Evolutionary conservation across 73 alveolate genomes (phyloP), one percentile per base, ranked within the genome.

Genomic region (Breviolum minutum): DNA sequence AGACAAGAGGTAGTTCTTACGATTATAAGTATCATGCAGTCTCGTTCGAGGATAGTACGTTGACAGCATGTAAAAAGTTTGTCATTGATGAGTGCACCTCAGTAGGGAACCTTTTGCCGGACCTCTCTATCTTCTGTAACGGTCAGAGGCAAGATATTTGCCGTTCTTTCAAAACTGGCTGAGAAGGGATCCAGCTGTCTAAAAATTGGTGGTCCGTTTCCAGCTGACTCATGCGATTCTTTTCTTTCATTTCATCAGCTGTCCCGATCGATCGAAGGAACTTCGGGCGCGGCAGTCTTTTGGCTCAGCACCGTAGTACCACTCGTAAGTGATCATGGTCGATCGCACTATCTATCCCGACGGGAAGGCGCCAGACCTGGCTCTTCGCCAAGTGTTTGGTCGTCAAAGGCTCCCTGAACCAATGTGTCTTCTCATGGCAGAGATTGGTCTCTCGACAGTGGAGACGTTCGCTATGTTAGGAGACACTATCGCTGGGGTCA

Each of bases 311-410:
- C 7, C 22, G 16, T 16, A 7, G 48, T 61, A 77, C 97, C 70
- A 4, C 22, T 6, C 6, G 12, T 7, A 11, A 40, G 70, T 40
- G 11, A 20, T n/a, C 73, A 87, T 87, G 95, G 95, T 87, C 68
- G 95, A 87, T 68, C 95, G 95, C 85, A 87, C 95, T 0, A 20
- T 27, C 13, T 87, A 87, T 54, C 85, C 83, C 0, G 85, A 9
- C 4, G 83, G 26, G 17, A 29, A 68, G 24, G 61, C 16, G 30
- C 95, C 96, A 0, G 87, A 89, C 22, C 73, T 89, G 24, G 63
- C 84, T 8, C 62, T 88, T 8, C 61, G 86, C 24, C 96, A 89
- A 32, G n/a, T n/a, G n/a, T n/a, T n/a, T n/a, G n/a, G n/a, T n/a
- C n/a, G n/a, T n/a, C n/a, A n/a, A n/a, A n/a, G n/a, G n/a, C n/a